Percentiles rank a stretch among this genome's conserved stretches.
These are phyloP conservation scores for Multifurca ochricompacta DNA, from an alignment of 768 basidiomycete genomes.

Conservation along the genomic window DNA sequence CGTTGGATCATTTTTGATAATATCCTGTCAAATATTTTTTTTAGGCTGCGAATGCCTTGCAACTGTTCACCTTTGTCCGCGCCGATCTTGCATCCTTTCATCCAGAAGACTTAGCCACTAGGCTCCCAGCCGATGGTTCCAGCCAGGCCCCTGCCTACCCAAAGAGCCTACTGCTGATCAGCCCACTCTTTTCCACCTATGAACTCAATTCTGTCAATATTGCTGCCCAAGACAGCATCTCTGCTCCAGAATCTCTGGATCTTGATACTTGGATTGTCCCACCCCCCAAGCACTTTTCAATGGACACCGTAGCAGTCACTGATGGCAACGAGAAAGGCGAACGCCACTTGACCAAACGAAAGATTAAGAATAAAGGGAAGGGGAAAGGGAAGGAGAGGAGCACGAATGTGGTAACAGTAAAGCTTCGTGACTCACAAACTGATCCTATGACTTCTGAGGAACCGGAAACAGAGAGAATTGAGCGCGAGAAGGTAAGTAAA, in stretches of 20 bases:
- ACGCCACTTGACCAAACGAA: conserved; percentile 26
- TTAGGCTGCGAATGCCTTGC: conserved; percentile 75
- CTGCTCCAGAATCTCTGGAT: conserved; percentile 77
- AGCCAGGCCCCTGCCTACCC: conserved; percentile 56
- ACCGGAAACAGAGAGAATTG: conserved; percentile 42
- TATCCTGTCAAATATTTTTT: conserved; percentile 8
- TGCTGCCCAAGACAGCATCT: conserved; percentile 74
- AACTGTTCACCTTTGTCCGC: conserved; percentile 67
- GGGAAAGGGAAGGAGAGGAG: conserved; percentile 35
- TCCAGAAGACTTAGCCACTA: conserved; percentile 33
- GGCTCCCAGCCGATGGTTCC: conserved; percentile 28
- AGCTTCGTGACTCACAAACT: conserved; percentile 24
- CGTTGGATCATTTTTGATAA: conserved; percentile 25
- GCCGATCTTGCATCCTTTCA: conserved; percentile 58
- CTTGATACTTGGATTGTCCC: conserved; percentile 82
- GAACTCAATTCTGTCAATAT: conserved; percentile 81
- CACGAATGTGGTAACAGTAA: conserved; percentile 30
- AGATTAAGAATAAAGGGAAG: conserved; percentile 37
- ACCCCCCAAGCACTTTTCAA: conserved; percentile 36
- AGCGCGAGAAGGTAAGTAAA: conserved; percentile 54
- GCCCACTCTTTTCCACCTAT: conserved; percentile 67
- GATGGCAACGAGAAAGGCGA: conserved; percentile 30
- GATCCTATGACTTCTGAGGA: conserved; percentile 23
- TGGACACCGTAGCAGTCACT: conserved; percentile 26
- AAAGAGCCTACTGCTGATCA: conserved; percentile 81